Evolutionary conservation across 2,329 filamentous ascomycete species (phyloP).

Genomic region (Trichoderma endophyticum): DNA sequence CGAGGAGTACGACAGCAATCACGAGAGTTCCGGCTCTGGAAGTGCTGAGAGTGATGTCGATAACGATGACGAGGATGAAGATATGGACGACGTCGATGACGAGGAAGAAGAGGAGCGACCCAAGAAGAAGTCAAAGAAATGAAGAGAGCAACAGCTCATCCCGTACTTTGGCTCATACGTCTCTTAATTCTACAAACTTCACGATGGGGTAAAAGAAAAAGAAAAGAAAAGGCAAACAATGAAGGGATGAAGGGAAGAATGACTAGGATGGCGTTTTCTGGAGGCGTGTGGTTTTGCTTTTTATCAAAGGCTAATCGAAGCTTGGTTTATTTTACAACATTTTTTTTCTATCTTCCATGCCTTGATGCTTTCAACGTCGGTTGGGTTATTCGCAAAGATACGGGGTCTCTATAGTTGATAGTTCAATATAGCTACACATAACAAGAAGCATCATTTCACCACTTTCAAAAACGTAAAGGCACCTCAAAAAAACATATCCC

Average conservation of each 20-base stretch:
- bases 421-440: neutral
- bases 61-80: conserved; percentile 37
- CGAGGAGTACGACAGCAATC: conserved; percentile 89
- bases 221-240: neutral
- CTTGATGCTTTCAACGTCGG: neutral
- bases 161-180: neutral
- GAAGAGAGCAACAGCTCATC: no score
- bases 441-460: neutral
- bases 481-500: neutral
- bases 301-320: neutral
- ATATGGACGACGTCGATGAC: conserved; percentile 34
- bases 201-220: neutral
- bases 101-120: conserved; percentile 43
- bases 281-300: neutral
- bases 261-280: neutral
- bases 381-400: neutral
- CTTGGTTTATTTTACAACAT: neutral
- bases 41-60: conserved; percentile 53
- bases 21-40: conserved; percentile 78
- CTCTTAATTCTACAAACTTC: neutral
- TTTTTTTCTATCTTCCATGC: neutral
- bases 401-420: neutral
- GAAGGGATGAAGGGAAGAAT: neutral
- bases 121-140: conserved; percentile 39
- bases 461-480: neutral